Evolutionary conservation across 345 rosid genomes (phyloP), one percentile per base, ranked within the genome.

Genomic region (Citrus unshiu): DNA sequence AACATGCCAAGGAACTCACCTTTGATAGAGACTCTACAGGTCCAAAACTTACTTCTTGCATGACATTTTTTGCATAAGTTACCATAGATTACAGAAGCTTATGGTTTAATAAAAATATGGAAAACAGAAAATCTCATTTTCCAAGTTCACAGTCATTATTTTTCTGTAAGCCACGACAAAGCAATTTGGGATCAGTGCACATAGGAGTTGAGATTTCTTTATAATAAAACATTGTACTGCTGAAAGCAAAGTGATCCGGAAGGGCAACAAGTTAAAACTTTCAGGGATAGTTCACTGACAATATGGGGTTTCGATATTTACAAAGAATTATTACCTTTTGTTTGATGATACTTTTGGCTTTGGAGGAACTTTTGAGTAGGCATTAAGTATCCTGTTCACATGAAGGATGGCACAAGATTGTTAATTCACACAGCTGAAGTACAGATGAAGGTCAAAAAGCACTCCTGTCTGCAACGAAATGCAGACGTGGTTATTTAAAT

Each of bases 291-390:
- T 64, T 12, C 39, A 40, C 9, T 1, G 24, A 40, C 40, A 63
- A 30, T 51, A 51, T 8, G 34, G 51, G 51, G 9, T 19, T 54
- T 67, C 57, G 4, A 25, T 32, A 35, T 64, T 75, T 29, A 27
- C 13, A 75, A 49, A 9, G 12, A 56, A 51, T 39, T 46, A 73
- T 80, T 82, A 89, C 93, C 91, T 84, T 86, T 90, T 85, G 82
- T 78, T 81, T 72, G 90, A 77, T 40, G 88, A 58, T 67, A 80
- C 83, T 54, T 85, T 88, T 72, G 87, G 82, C 70, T 91, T 91
- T 73, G 87, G 74, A 46, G 93, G 95, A 74, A 86, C 81, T 82
- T 91, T 91, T 62, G 91, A 83, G 83, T 86, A 91, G 3, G 93
- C 90, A 73, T 78, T 84, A 49, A 89, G 88, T 72, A 91, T 87